Evolutionary conservation across 2,329 filamentous ascomycete genomes (phyloP), one percentile per base, ranked within the genome.

Genomic region (Endothia cerciana): DNA sequence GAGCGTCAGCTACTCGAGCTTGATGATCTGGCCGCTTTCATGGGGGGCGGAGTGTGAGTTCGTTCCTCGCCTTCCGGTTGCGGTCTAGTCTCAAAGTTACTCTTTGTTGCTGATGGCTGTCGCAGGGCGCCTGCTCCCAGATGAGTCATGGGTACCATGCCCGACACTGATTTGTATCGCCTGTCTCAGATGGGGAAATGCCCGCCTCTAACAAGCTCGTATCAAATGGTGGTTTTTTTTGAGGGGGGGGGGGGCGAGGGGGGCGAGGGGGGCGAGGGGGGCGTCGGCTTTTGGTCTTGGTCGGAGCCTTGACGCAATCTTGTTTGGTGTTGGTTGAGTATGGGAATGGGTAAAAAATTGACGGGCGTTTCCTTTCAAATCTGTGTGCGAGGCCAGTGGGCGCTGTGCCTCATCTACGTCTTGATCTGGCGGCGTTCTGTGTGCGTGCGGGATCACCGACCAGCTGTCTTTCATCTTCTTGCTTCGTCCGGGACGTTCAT

Each of bases 1-100:
- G 86, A 88, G 76, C 79, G 84, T 40, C 85, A 88, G 74, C 79
- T 88, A 1, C 77, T 88, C 13, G 85, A 88, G 72, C 77, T 88
- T 7, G 85, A 88, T 68, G 85, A 88, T 71, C 80, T 88, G 13
- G 85, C 85, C 40, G 85, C 85, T 2, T 87, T 88, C 63, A 88
- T 88, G 85, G 85, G 85, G 25, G 85, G 85, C 25, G 85, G 85
- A 67, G 85, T 88, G 68, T 88, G 73, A 76, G 72, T 74, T 53
- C 59, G 40, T 58, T 53, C 65, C 30, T 59, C 49, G 45, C 49
- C 55, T 59, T 66, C 43, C 55, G 45, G 33, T 57, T 55, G 60
- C 66, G 41, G 55, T 47, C 66, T 58, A 58, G 57, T 58, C 28
- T 63, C 36, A 40, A 53, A 47, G 64, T 25, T 33, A 22, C 41